Evolutionary conservation across 257 asterid species (phyloP), one percentile per base, ranked within the genome.

Genomic region (Agastache rugosa): DNA sequence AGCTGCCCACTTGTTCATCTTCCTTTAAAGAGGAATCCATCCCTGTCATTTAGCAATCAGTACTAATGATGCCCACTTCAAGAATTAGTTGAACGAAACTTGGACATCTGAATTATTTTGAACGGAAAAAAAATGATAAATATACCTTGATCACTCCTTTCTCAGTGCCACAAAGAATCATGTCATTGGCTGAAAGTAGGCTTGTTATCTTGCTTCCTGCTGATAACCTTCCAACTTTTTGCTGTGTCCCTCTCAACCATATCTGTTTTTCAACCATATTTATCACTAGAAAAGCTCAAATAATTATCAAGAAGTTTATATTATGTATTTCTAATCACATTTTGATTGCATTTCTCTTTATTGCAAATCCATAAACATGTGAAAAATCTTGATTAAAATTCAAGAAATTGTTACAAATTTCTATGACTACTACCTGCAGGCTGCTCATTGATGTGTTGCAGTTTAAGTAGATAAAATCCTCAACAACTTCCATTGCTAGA

Each of bases 151-250:
- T 87, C n/a, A 85, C 47, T 77, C 98, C 98, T 56, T 87, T 85
- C 47, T 92, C 96, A 17, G 97, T 93, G 35, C 98, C 98, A 69
- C 98, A 93, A 10, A 93, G 82, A 77, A 93, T 87, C 93, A 91
- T 87, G 85, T 87, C 98, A 74, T 93, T 93, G 55, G 97, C 98
- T 17, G 96, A 74, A 59, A 91, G 87, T 25, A 93, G 71, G 85
- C 97, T 88, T 22, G 98, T 91, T 67, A 91, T 90, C 78, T 90
- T 93, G 96, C 97, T 88, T 16, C 97, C 95, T 34, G 97, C 96
- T 76, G 97, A 93, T 77, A 93, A 50, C 71, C 98, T 90, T 56
- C 97, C 98, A 42, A 93, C 97, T 81, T 85, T 91, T 60, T 93
- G 97, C 10, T 87, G 93, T 56, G 97, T 81, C 63, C 96, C 97